Conservation (phyloP, 1,139 yeast genomes). For the Casaregolazyma suthepensis region DNA sequence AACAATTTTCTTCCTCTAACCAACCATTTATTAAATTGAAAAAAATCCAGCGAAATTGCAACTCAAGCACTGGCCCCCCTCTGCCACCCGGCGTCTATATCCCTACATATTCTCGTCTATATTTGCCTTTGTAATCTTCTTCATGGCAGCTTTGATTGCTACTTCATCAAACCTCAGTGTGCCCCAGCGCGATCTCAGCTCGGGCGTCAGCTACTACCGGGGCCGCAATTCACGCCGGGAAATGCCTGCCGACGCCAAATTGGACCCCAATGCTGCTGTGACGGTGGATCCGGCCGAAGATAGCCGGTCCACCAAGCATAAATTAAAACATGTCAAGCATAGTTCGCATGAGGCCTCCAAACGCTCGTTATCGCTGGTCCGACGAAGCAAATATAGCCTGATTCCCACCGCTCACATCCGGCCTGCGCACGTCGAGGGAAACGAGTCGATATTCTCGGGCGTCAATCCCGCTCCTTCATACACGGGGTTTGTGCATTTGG, state of each 20-base stretch:
- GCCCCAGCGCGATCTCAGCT: not conserved
- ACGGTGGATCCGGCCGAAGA: not conserved
- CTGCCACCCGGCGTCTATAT: not conserved
- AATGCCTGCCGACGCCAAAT: not conserved
- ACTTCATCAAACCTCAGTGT: not conserved
- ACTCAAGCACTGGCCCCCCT: not conserved
- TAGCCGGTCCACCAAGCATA: not conserved
- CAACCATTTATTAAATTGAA: too few relatives aligned
- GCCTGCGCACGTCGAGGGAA: conserved; percentile 3
- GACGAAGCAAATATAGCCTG: not conserved
- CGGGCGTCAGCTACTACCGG: not conserved
- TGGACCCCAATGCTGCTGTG: not conserved
- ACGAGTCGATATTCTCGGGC: not conserved
- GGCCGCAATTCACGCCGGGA: conserved; percentile 2
- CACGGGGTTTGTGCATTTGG: conserved; percentile 38
- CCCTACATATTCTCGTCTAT: not conserved
- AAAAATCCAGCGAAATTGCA: not conserved
- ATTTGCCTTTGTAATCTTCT: not conserved
- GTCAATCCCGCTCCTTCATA: conserved; percentile 18
- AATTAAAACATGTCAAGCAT: not conserved
- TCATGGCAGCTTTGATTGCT: conserved; percentile 6
- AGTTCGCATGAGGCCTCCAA: not conserved
- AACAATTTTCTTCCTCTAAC: not conserved
- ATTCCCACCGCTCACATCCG: conserved; percentile 8
- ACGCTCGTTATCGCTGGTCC: not conserved